Evolutionary conservation across 805 yeast species (phyloP), one percentile per base, ranked within the genome.

Genomic region (Yamadazyma philogaea): DNA sequence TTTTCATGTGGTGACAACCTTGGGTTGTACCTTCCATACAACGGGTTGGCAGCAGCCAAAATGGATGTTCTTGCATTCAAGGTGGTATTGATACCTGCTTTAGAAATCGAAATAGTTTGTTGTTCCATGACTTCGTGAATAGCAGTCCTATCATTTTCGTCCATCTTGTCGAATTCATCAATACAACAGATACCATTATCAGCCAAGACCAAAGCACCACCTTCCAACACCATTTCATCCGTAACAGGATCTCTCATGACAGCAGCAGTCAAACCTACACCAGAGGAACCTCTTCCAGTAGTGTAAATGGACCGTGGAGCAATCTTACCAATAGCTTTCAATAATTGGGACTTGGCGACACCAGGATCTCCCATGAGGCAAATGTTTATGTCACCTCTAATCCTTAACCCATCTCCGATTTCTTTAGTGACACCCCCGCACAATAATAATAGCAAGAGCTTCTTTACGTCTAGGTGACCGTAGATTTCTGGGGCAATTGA

Each of bases 101-200:
- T 93, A 33, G 97, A 87, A 45, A 93, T 93, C 17, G 96, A 87
- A 45, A 93, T 93, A 2, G 99, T 93, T 66, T 93, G 99, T 64
- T 93, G 99, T 68, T 93, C 99, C 99, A 93, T 93, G 26, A 93
- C 99, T 72, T 91, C 99, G 66, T 91, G 98, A 58, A 93, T 93
- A 1, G 98, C 98, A 0, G 98, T 93, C 58, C 99, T 77, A 66
- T 93, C 99, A 49, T 77, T 68, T 63, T 93, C 99, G 61, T 91
- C 97, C 99, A 93, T 93, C 70, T 93, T 93, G 66, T 93, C 99
- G 59, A 93, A 93, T 72, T 93, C 99, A 77, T 93, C 99, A 60
- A 93, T 93, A 64, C 99, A 93, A 70, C 98, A 93, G 49, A 93
- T 84, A 62, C 99, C 99, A 59, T 91, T 89, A 67, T 93, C 99